Conservation (phyloP, 2,329 filamentous ascomycete species). For the Xylariomycetidae sp. region DNA sequence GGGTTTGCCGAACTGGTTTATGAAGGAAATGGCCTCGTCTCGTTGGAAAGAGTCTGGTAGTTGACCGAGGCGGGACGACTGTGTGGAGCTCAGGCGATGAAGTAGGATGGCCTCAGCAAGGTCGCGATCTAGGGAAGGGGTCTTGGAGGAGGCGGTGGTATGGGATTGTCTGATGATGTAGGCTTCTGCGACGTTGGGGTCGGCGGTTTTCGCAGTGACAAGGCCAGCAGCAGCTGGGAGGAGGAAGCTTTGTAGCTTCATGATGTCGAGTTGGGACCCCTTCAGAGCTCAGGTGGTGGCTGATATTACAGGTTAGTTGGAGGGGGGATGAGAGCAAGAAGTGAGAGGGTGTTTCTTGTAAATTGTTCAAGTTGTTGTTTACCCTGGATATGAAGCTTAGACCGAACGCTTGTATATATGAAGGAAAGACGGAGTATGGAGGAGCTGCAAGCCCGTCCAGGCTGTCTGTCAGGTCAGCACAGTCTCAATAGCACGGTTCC, state of each 20-base stretch:
- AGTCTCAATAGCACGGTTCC: no score
- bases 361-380: no score
- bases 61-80: conserved; percentile 44
- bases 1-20: conserved; percentile 57
- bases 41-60: conserved; percentile 37
- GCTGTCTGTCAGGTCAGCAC: no score
- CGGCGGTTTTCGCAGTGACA: conserved; percentile 24
- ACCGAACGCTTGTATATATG: no score
- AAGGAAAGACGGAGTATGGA: no score
- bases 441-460: no score
- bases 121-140: conserved; percentile 44
- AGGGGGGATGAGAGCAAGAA: no score
- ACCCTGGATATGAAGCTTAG: no score
- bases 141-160: conserved; percentile 22
- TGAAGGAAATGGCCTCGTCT: conserved; percentile 47
- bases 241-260: conserved; percentile 38
- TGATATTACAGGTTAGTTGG: no score
- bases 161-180: conserved; percentile 45
- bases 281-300: no score
- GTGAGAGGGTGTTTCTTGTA: no score
- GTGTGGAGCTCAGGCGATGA: conserved; percentile 47
- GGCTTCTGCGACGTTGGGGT: conserved; percentile 39
- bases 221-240: conserved; percentile 31
- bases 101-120: conserved; percentile 55
- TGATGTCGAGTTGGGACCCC: conserved; percentile 18